Base-by-base conservation (phyloP, 345 rosid species). In the Acer yangbiense region DNA sequence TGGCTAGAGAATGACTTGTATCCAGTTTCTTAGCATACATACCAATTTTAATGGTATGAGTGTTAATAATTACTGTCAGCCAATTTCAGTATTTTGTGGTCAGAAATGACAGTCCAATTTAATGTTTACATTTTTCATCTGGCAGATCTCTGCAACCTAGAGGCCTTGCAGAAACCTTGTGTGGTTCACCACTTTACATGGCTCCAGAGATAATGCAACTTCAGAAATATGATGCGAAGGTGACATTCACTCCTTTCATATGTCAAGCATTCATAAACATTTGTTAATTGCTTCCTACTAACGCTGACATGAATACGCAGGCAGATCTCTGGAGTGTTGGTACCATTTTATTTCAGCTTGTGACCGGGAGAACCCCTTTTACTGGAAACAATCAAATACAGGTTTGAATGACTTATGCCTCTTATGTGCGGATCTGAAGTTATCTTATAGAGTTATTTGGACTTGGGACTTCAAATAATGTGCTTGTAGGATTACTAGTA, bases 321-420 rank as follows among this genome's bases (percentile, higher is more conserved):
- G 99, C 99, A 89, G 99, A 96, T 90, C 98, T 96, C 79, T 96
- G 99, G 99, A 96, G 99, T 81, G 97, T 94, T 63, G 99, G 99
- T 81, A 90, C 98, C 76, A 96, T 96, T 81, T 86, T 96, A 70
- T 96, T 86, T 86, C 99, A 96, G 83, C 97, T 96, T 80, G 95
- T 92, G 76, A 92, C 93, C 13, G 98, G 97, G 74, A 94, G 82
- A 89, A 89, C 99, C 58, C 99, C 99, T 68, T 96, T 89, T 79
- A 94, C 93, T 27, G 99, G 99, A 82, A 92, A 80, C 86, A 88
- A 89, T 81, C 99, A 96, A 82, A 86, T 88, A 55, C 95, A 96
- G 95, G 99, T 96, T 62, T 73, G 39, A 43, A 77, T 68, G 50
- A 54, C 75, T 74, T 65, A 67, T 16, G 17, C 29, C 27, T 62